Conservation (phyloP, 176 grass and related monocot species). For the Aegilops longissima region DNA sequence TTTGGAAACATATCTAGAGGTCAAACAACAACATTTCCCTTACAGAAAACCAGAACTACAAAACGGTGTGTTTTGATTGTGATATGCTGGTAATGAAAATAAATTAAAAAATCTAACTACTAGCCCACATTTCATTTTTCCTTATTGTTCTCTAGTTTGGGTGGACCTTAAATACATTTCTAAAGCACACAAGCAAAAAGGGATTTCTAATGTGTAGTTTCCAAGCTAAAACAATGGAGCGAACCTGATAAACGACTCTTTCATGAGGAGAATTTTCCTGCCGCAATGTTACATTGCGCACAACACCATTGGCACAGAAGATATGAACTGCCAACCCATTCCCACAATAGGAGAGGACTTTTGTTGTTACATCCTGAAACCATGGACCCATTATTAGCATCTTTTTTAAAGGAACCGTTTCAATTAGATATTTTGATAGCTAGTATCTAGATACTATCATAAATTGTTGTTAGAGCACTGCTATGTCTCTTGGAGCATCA, state of each 20-base stretch:
- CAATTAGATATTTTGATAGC: neutral
- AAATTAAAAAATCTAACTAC: neutral
- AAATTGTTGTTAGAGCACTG: neutral
- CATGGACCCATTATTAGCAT: constrained; percentile 22
- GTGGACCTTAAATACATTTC: neutral
- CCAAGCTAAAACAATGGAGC: neutral
- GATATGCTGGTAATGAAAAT: neutral
- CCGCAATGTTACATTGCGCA: constrained; percentile 58
- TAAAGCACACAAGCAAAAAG: neutral
- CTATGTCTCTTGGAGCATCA: neutral
- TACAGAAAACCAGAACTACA: neutral
- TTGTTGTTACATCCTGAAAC: constrained; percentile 61
- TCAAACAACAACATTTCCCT: neutral
- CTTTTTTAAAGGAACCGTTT: neutral
- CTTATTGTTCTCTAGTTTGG: neutral
- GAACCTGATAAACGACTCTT: constrained; percentile 66
- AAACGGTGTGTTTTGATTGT: neutral
- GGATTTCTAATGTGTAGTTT: neutral
- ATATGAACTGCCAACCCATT: constrained; percentile 64
- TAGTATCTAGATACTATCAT: neutral
- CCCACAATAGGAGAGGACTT: constrained; percentile 52
- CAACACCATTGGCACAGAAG: constrained; percentile 58
- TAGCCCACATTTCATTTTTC: neutral
- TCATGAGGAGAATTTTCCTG: constrained; percentile 37
- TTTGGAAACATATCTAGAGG: neutral